These are phyloP conservation scores for Clarireedia monteithiana DNA, from an alignment of 2,329 filamentous ascomycete genomes.

Conservation along the genomic window DNA sequence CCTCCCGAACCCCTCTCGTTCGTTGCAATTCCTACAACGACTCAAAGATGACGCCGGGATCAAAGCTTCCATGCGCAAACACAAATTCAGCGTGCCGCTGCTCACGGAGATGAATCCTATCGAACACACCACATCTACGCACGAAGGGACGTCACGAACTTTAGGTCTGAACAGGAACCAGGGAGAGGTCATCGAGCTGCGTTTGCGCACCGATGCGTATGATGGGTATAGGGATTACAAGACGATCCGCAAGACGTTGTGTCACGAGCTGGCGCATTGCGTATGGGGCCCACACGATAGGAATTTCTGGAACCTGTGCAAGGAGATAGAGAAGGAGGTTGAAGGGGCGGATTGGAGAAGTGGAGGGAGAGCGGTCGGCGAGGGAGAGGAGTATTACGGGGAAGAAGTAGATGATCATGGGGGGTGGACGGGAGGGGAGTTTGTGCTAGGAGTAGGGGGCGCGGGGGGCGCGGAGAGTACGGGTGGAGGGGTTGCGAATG, in stretches of 20 bases:
- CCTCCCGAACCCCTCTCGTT: conserved; percentile 68
- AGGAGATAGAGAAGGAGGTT: conserved; percentile 82
- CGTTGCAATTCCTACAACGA: conserved; percentile 63
- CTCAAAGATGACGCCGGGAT: conserved; percentile 81
- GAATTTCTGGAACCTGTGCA: conserved; percentile 84
- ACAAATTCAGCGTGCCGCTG: conserved; percentile 76
- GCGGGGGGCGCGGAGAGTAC: conserved; percentile 34
- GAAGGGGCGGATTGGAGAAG: conserved; percentile 69
- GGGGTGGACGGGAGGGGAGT: conserved; percentile 73
- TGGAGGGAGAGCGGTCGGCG: conserved; percentile 56
- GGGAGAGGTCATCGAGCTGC: conserved; percentile 84
- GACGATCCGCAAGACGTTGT: conserved; percentile 83
- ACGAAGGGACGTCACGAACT: conserved; percentile 66
- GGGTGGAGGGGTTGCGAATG: conserved; percentile 11
- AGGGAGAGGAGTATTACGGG: conserved; percentile 46
- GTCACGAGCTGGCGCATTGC: conserved; percentile 92
- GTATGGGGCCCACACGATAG: conserved; percentile 78
- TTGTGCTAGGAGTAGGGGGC: conserved; percentile 55
- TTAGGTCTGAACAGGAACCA: conserved; percentile 81
- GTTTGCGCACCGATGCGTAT: conserved; percentile 86
- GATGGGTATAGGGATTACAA: conserved; percentile 92
- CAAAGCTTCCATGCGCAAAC: conserved; percentile 71
- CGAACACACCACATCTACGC: conserved; percentile 62
- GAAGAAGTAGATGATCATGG: conserved; percentile 57
- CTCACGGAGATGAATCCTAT: conserved; percentile 94